Percentiles rank a stretch among this genome's conserved stretches.
These are phyloP conservation scores for Penicillium sp. DNA, from an alignment of 2,329 filamentous ascomycete genomes.

Conservation along the genomic window DNA sequence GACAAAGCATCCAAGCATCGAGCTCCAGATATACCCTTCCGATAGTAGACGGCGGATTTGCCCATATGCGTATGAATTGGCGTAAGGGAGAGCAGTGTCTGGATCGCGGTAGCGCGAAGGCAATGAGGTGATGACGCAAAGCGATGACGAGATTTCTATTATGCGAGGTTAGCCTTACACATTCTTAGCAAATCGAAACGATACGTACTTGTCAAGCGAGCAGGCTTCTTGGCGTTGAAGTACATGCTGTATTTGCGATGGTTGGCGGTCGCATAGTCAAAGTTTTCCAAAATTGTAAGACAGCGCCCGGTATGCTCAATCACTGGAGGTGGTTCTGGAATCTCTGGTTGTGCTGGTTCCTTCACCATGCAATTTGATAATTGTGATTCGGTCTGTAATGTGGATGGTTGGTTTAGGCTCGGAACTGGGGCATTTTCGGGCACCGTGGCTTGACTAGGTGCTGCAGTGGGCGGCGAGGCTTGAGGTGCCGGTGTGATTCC, in stretches of 20 bases:
- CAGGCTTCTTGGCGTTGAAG: conserved; percentile 51
- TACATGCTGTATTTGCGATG: conserved; percentile 55
- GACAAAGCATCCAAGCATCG: conserved; percentile 76
- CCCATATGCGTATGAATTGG: conserved; percentile 71
- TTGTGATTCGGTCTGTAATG: conserved; percentile 4
- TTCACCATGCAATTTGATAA: conserved; percentile 11
- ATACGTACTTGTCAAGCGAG: conserved; percentile 46
- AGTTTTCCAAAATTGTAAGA: conserved; percentile 58
- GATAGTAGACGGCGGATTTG: conserved; percentile 72
- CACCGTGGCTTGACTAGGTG: conserved; percentile 4
- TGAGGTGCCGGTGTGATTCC: neutral
- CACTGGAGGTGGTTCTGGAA: conserved; percentile 33
- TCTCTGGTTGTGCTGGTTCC: conserved; percentile 24
- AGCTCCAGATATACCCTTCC: conserved; percentile 79
- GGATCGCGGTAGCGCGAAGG: conserved; percentile 83
- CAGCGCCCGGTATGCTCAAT: conserved; percentile 55
- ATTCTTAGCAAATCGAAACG: neutral
- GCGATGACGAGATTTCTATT: conserved; percentile 46
- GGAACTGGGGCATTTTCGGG: conserved; percentile 7
- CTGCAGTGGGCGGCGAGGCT: neutral
- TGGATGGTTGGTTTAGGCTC: conserved; percentile 15
- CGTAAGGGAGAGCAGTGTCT: conserved; percentile 76
- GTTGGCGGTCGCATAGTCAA: conserved; percentile 55
- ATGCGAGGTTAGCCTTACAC: conserved; percentile 8
- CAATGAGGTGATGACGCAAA: conserved; percentile 80